A percentile compares a stretch with the other conserved stretches of the same genome.
Conservation (phyloP, 2,329 filamentous ascomycete species). For the Talaromyces sp. region DNA sequence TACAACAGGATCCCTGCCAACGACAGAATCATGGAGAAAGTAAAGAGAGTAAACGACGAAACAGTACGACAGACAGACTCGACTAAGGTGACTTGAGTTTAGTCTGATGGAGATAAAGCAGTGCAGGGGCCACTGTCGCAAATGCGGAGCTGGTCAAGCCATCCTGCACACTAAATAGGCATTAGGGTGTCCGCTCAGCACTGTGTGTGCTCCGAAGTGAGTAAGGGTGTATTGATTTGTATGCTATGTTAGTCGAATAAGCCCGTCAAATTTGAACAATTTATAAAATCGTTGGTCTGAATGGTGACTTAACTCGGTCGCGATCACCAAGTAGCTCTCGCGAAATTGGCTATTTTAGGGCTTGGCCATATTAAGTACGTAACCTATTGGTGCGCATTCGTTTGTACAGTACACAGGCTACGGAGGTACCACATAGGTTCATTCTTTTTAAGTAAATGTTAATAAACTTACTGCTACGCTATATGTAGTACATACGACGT, state of each 20-base stretch:
- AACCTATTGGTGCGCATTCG: background rate
- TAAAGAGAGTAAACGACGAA: background rate
- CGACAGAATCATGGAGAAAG: background rate
- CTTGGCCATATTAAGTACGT: background rate
- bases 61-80: background rate
- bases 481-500: background rate
- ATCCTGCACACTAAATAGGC: constrained; percentile 13
- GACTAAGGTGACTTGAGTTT: background rate
- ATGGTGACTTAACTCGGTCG: background rate
- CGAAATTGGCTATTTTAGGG: background rate
- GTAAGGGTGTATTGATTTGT: background rate
- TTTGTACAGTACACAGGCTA: background rate
- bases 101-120: constrained; percentile 7
- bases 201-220: constrained; percentile 1
- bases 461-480: background rate
- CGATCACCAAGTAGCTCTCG: background rate
- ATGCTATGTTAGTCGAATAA: background rate
- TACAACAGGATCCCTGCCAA: background rate
- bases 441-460: background rate
- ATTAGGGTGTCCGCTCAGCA: background rate
- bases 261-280: background rate
- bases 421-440: background rate
- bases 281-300: background rate
- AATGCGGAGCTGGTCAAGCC: constrained; percentile 15
- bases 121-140: constrained; percentile 13